These are phyloP conservation scores for Tolypocladium sp. DNA, from an alignment of 2,329 filamentous ascomycete genomes.

Conservation along the genomic window DNA sequence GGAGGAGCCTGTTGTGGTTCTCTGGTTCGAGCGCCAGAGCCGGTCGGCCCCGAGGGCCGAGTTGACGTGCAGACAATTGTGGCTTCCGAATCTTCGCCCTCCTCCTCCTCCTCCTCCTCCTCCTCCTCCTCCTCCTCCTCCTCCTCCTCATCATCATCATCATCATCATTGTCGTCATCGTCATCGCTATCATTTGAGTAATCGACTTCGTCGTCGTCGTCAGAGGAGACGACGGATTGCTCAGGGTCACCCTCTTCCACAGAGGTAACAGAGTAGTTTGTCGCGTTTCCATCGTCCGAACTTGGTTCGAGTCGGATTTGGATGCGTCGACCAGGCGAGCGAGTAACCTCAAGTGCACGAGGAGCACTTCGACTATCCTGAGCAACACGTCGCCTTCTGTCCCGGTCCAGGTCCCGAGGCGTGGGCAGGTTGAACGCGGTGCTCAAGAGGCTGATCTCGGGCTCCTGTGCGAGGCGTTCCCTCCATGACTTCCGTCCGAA, in stretches of 20 bases:
- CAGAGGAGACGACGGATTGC: neutral
- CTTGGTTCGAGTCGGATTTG: neutral
- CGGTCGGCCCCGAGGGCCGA: neutral
- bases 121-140: neutral
- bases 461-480: conserved; percentile 1
- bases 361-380: neutral
- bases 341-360: neutral
- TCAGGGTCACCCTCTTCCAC: neutral
- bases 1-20: neutral
- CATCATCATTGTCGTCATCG: neutral
- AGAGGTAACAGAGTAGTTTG: neutral
- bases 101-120: neutral
- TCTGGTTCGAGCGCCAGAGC: neutral
- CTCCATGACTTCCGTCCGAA: conserved; percentile 5
- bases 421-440: conserved; percentile 11
- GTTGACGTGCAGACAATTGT: neutral
- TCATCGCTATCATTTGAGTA: too few species aligned
- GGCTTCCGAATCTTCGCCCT: neutral
- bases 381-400: neutral
- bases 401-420: conserved; percentile 6
- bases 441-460: conserved; percentile 8
- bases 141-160: neutral
- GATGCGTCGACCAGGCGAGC: neutral
- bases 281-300: neutral
- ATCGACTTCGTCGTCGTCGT: neutral